A percentile compares a stretch with the other conserved stretches of the same genome.
Evolutionary conservation across 129 eudicot genomes (phyloP).

Genomic region (Gnaphalium uliginosum): DNA sequence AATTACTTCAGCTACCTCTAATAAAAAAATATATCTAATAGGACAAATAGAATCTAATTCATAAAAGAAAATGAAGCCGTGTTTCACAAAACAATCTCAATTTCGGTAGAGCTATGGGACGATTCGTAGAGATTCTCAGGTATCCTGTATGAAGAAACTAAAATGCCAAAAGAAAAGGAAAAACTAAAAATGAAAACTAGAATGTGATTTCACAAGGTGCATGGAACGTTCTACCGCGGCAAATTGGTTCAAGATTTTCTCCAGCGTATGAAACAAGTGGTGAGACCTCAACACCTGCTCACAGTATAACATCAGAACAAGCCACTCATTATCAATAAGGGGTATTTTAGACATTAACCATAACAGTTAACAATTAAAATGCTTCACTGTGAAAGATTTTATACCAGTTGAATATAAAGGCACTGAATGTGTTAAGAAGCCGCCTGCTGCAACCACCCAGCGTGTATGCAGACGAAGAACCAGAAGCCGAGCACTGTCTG

Average conservation of each 20-base stretch:
- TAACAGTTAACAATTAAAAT: neutral
- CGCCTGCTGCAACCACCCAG: conserved; percentile 99
- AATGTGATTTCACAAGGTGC: conserved; percentile 97
- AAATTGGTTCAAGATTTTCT: conserved; percentile 92
- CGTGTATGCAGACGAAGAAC: conserved; percentile 95
- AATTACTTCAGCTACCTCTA: neutral
- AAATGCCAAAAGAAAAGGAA: conserved; percentile 8
- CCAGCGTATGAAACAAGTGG: conserved; percentile 94
- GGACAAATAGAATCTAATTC: neutral
- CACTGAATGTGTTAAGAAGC: conserved; percentile 96
- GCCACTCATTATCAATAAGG: neutral
- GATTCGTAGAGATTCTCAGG: conserved; percentile 36
- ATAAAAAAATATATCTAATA: neutral
- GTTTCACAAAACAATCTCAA: conserved; percentile 35
- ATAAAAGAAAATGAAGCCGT: conserved; percentile 32
- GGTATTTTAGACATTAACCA: neutral
- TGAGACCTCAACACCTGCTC: conserved; percentile 91
- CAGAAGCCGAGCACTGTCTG: conserved; percentile 90
- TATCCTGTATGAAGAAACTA: conserved; percentile 26
- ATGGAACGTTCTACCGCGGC: conserved; percentile 97
- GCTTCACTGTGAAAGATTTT: neutral
- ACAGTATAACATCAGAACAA: neutral
- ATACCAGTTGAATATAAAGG: conserved; percentile 94
- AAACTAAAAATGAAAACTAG: conserved; percentile 31
- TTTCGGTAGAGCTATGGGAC: conserved; percentile 15